Base-by-base conservation (phyloP, 805 yeast genomes). In the Pichia paraexigua region DNA sequence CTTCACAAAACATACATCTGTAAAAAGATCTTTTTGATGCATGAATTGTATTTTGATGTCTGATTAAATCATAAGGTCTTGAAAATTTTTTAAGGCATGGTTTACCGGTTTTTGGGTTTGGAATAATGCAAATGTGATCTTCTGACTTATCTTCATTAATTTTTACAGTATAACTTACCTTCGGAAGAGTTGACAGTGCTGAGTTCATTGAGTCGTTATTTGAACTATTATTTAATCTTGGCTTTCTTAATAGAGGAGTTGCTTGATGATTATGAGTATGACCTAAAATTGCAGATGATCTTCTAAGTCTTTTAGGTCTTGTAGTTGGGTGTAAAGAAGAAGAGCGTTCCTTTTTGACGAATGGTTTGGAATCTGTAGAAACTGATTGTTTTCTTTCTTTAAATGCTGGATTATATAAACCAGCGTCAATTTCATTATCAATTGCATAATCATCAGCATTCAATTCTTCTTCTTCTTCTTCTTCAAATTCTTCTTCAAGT, bases 11-110 rank as follows among this genome's bases (percentile, higher is more conserved):
- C 59, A 82, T 82, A 68, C 99, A 92, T 64, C 86, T 82, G 73
- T 83, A 94, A 46, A 85, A 81, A 60, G 86, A 86, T 69, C 92
- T 85, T 65, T 84, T 85, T 46, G 86, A 76, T 1, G 97, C 94
- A 67, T 92, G 99, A 50, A 92, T 91, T 0, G 98, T 94, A 62
- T 92, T 96, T 67, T 92, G 97, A 68, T 92, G 99, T 60, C 99
- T 80, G 25, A 91, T 85, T 62, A 92, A 74, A 71, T 92, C 99
- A 65, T 92, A 92, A 20, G 97, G 95, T 63, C 99, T 79, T 18
- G 97, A 89, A 63, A 92, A 92, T 61, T 82, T 82, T 69, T 87
- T 87, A 58, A 76, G 70, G 68, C 96, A 88, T 24, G 80, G 78
- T 55, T 72, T 63, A 18, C 85, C 82, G 0, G 87, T 79, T 27